Conservation (phyloP, 2,329 filamentous ascomycete species). For the Aspergillus texensis region DNA sequence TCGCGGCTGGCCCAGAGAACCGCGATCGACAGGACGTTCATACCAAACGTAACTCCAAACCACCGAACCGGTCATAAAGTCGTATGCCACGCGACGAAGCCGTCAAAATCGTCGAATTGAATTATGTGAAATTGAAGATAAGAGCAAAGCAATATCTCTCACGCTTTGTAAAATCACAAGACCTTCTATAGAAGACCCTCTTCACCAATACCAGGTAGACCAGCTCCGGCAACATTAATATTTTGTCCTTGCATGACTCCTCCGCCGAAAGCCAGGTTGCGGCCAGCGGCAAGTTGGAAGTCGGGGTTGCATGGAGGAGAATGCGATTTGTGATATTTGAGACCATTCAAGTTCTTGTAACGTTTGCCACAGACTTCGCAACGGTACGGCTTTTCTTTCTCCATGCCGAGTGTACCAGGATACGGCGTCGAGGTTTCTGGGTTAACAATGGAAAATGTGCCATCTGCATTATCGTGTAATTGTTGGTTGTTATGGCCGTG, state of each 20-base stretch:
- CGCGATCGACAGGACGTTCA: constrained; percentile 21
- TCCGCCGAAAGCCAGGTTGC: constrained; percentile 41
- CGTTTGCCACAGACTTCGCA: constrained; percentile 97
- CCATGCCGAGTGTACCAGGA: constrained; percentile 97
- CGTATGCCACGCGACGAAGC: constrained; percentile 28
- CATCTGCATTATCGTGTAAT: constrained; percentile 93
- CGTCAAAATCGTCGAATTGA: constrained; percentile 33
- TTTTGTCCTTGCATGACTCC: constrained; percentile 51
- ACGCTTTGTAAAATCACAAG: background rate
- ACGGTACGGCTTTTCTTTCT: constrained; percentile 98
- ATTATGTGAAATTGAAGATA: constrained; percentile 28
- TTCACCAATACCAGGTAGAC: constrained; percentile 50
- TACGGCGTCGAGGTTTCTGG: constrained; percentile 93
- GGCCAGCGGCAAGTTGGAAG: constrained; percentile 58
- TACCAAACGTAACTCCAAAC: constrained; percentile 33
- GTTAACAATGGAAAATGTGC: constrained; percentile 97
- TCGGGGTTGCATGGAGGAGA: constrained; percentile 90
- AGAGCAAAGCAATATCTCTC: constrained; percentile 8
- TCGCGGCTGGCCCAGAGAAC: constrained; percentile 15
- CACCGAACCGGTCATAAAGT: constrained; percentile 35
- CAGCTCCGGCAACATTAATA: constrained; percentile 52
- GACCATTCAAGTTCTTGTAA: constrained; percentile 97
- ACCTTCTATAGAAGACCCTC: constrained; percentile 40
- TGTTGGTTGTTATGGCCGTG: constrained; percentile 97
- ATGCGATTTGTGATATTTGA: constrained; percentile 91